Conservation (phyloP, 768 basidiomycete species). For the Pleurotus tuber-regium region DNA sequence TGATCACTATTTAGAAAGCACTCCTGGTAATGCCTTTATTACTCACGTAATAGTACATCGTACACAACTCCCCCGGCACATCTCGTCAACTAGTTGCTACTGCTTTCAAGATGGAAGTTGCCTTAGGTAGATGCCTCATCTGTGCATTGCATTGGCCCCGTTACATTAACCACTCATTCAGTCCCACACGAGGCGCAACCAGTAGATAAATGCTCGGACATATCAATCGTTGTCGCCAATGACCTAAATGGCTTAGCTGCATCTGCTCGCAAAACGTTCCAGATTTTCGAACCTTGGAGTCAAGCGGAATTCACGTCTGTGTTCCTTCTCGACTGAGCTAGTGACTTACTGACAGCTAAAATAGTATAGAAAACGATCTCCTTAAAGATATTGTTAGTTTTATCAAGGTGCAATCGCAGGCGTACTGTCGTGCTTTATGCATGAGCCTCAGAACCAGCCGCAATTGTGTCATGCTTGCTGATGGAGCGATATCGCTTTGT, state of each 20-base stretch:
- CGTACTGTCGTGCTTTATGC: conserved; percentile 1
- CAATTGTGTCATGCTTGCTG: background rate
- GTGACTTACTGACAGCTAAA: background rate
- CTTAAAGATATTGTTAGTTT: background rate
- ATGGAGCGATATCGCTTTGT: background rate
- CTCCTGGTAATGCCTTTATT: too few species aligned
- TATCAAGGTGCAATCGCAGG: background rate
- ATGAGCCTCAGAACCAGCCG: conserved; percentile 3
- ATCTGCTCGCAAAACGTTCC: background rate
- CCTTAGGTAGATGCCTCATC: background rate
- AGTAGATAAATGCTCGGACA: background rate
- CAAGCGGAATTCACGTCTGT: background rate
- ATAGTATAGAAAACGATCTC: conserved; percentile 2
- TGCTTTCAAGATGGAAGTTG: background rate
- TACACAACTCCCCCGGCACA: too few species aligned
- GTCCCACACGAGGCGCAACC: background rate
- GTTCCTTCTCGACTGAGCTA: background rate
- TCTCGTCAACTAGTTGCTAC: too few species aligned
- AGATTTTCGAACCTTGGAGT: background rate
- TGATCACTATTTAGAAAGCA: too few species aligned
- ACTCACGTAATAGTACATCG: too few species aligned
- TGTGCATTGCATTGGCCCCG: too few species aligned
- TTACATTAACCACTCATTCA: too few species aligned
- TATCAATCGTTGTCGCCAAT: background rate
- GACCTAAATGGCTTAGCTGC: background rate